Evolutionary conservation across 805 yeast species (phyloP), one percentile per base, ranked within the genome.

Genomic region (Candida ipomoeae): DNA sequence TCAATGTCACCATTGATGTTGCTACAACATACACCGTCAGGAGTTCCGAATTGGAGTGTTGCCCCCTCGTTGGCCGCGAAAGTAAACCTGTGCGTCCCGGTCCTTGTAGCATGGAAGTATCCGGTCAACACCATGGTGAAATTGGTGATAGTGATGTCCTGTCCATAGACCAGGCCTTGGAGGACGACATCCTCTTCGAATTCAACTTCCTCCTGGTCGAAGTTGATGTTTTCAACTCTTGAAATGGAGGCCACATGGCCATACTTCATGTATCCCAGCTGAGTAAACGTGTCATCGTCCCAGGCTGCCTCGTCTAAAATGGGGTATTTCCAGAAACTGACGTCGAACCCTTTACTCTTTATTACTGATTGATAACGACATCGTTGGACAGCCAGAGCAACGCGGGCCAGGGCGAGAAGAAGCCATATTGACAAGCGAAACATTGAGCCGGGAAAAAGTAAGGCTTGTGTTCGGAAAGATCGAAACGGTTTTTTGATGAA

Each of bases 1-100:
- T 44, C 6, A 21, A 54, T 53, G 40, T 49, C 44, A 5, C 51
- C 51, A 8, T 48, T 41, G 10, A 57, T 54, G 37, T 54, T 51
- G 34, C 50, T 44, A 40, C 59, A 55, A 38, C 59, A 55, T 7
- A 14, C 6, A 14, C 6, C 13, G 14, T 4, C 11, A 4, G 21
- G 18, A 3, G 21, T 21, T 20, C 43, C 43, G 11, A 40, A 3
- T 10, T 14, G n/a, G 7, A 40, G 10, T 26, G 29, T 29, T 15
- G 21, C 23, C 5, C 43, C 43, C 34, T 40, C 43, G 14, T 40
- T 34, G 5, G 34, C 8, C 20, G 2, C n/a, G n/a, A n/a, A 40
- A 11, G 34, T 40, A 8, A 40, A 26, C 31, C 11, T 5, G 34
- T 40, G n/a, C 2, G 15, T 20, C 26, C 43, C 43, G 14, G 11